Base-by-base conservation (phyloP, 1,284 basidiomycete species). In the Marasmius sp. region DNA sequence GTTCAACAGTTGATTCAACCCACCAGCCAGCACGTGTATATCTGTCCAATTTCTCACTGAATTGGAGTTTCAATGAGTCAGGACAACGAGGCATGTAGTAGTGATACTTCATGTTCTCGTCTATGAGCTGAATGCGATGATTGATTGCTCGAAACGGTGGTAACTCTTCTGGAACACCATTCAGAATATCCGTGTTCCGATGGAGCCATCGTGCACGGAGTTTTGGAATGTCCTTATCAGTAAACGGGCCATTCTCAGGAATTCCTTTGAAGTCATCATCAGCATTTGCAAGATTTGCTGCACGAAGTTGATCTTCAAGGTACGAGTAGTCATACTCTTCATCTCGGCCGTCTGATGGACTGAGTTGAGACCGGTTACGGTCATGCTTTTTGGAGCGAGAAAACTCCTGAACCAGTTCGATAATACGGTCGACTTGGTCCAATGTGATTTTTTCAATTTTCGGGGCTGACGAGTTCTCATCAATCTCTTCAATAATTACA, bases 71-170 rank as follows among this genome's bases (percentile, higher is more conserved):
- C 16, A 47, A 14, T 16, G 16, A 47, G 45, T 47, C 45, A 10
- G 16, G 45, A n/a, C 74, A 77, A 10, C 62, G 39, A 0, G 73
- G 70, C 36, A 68, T 34, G 52, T 70, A 67, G 58, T 74, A 72
- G 0, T 57, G 54, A 41, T 73, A 72, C 59, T 39, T 61, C 60
- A 61, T 64, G 16, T 61, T 60, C n/a, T 66, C 59, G 37, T 77
- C 69, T 0, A 75, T 66, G 0, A 75, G 61, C 6, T 67, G 66
- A 14, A 76, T 75, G 20, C 70, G 58, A 61, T 77, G 75, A 64
- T 75, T 75, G 0, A 77, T 68, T 10, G 67, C 67, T 1, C 67
- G 0, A 11, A 71, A 62, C 6, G 69, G 71, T 0, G 74, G 74
- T 14, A 74, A 47, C 38, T 58, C 55, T 3, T 65, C 61, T 10